These are phyloP conservation scores for Zoysia pacifica DNA, from an alignment of 176 grass and related monocot species.

Conservation along the genomic window DNA sequence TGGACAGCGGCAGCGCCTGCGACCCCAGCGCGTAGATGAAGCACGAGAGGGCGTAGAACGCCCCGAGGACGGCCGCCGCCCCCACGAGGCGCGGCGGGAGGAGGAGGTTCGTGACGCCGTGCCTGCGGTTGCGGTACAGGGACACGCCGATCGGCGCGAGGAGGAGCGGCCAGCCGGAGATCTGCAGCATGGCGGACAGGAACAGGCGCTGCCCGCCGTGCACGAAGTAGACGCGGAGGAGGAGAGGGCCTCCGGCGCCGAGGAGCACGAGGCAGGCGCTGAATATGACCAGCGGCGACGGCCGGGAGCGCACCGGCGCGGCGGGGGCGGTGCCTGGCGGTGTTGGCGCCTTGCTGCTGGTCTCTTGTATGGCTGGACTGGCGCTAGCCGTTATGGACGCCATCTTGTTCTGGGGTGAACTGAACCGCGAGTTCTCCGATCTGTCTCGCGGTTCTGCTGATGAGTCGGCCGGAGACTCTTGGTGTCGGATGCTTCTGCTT, in stretches of 20 bases:
- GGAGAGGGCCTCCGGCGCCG: constrained; percentile 56
- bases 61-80: constrained; percentile 41
- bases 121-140: constrained; percentile 2
- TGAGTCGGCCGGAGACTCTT: not conserved
- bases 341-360: not conserved
- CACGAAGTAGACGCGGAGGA: constrained; percentile 75
- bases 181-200: constrained; percentile 56
- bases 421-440: not conserved
- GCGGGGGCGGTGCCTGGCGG: not conserved
- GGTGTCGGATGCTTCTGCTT: not conserved
- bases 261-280: constrained; percentile 57
- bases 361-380: constrained; percentile 38
- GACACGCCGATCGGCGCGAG: constrained; percentile 47
- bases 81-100: constrained; percentile 40
- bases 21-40: constrained; percentile 57
- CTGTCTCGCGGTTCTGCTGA: not conserved
- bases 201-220: constrained; percentile 59
- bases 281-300: constrained; percentile 43
- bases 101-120: constrained; percentile 32
- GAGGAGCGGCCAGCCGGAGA: constrained; percentile 69
- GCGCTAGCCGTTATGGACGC: constrained; percentile 1
- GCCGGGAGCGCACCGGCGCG: constrained; percentile 16
- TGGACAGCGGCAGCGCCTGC: constrained; percentile 65
- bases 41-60: constrained; percentile 47
- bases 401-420: constrained; percentile 5